A percentile compares a stretch with the other conserved stretches of the same genome.
Conservation (phyloP, 2,329 filamentous ascomycete genomes). For the Calonectria pseudoturangicola region DNA sequence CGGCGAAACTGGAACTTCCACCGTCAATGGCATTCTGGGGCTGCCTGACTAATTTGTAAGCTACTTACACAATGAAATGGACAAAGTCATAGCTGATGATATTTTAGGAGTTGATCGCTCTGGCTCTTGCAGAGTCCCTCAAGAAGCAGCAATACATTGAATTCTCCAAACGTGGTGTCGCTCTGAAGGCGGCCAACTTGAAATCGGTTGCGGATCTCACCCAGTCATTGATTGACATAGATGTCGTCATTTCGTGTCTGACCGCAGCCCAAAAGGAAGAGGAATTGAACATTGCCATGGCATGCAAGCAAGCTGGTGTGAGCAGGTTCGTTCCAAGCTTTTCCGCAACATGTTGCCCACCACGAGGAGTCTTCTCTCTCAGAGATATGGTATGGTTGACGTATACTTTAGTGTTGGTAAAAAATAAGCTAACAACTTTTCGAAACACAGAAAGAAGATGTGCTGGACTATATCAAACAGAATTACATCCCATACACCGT, state of each 20-base stretch:
- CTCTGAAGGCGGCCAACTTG: not conserved
- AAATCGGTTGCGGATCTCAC: not conserved
- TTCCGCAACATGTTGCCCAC: not conserved
- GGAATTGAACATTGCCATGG: not conserved
- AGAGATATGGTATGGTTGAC: not conserved
- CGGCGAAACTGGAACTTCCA: not conserved
- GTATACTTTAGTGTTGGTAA: no score
- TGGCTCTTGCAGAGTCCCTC: not conserved
- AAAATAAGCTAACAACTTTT: not conserved
- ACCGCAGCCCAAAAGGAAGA: not conserved
- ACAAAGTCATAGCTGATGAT: no score
- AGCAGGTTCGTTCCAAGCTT: not conserved
- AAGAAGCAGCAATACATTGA: not conserved
- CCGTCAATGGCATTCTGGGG: not conserved
- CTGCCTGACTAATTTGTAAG: not conserved
- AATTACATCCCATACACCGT: slow-evolving; percentile 71
- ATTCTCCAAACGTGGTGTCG: not conserved
- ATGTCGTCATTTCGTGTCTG: not conserved
- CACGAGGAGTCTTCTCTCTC: not conserved
- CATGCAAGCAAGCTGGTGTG: not conserved
- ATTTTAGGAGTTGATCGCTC: not conserved
- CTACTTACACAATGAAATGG: no score
- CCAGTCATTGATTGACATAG: not conserved
- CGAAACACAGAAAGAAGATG: not conserved
- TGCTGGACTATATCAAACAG: not conserved